phyloP scores from a whole-genome alignment of 257 asterid species.

The Echites panduratus region DNA sequence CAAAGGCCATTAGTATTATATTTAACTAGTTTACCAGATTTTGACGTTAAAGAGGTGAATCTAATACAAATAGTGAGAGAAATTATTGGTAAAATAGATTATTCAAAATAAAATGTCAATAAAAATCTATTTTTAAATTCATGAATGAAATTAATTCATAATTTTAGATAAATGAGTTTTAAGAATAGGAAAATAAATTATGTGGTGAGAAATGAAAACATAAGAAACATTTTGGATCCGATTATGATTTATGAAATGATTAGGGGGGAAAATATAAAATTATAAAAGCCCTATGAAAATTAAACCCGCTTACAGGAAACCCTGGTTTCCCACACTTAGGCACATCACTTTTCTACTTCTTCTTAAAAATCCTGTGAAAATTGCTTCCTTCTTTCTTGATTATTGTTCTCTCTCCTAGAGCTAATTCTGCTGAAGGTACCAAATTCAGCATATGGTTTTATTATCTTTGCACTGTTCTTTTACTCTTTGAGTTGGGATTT shows the following conservation, averaged over 20 bases:
- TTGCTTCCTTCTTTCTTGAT: not conserved
- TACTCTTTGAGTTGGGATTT: not conserved
- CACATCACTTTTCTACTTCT: not conserved
- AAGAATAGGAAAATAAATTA: too few species aligned
- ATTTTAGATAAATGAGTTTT: too few species aligned
- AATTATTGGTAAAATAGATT: too few species aligned
- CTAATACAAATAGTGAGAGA: too few species aligned
- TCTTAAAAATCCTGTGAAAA: not conserved
- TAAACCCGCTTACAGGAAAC: not conserved
- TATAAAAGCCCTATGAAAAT: not conserved
- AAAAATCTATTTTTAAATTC: too few species aligned
- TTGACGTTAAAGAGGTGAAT: too few species aligned
- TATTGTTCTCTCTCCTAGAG: not conserved
- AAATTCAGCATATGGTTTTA: not conserved
- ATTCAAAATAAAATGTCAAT: too few species aligned
- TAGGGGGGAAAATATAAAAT: not conserved
- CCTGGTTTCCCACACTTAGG: not conserved
- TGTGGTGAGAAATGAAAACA: not conserved
- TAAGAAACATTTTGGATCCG: not conserved
- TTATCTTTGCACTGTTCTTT: not conserved
- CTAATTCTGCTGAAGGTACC: not conserved
- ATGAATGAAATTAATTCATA: too few species aligned
- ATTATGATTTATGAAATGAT: not conserved
- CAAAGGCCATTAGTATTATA: too few species aligned
- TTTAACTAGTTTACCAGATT: too few species aligned